Evolutionary conservation across 2,329 filamentous ascomycete species (phyloP), one percentile per base, ranked within the genome.

Genomic region (Torrubiellomyces zombiae): DNA sequence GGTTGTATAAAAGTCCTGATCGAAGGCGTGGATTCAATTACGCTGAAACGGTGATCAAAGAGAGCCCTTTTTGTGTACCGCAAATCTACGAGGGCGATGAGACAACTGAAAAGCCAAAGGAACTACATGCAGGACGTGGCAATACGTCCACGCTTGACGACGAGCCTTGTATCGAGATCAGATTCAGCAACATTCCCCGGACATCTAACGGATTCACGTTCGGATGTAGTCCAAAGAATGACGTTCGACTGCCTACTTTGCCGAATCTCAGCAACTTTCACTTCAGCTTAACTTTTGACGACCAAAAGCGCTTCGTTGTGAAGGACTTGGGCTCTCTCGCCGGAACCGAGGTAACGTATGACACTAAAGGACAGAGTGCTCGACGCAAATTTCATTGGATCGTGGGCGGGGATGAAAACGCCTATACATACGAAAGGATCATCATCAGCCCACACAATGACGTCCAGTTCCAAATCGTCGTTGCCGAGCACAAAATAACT

Each of bases 301-400:
- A 32, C 3, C 11, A n/a, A 4, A 28, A 24, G 3, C 28, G 33
- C 7, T 30, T 28, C 12, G 27, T 38, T 18, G 28, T 42, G 11
- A 32, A 32, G 20, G 40, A 43, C 29, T 25, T 32, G 25, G 18
- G 14, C 8, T 44, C 39, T 23, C 4, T 16, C 3, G 5, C 3
- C 6, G 40, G 39, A 16, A 42, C 37, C n/a, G 18, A 38, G 23
- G 40, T 42, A 21, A 40, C 34, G 5, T 43, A 42, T 21, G 23
- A 33, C 19, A 13, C 20, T 1, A 12, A 32, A 20, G 38, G 34
- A 6, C 2, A 28, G 4, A 38, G 37, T 12, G 16, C 3, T 5
- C 37, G 39, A 14, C 29, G 32, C 7, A 15, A 27, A 6, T 42
- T 42, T 22, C 19, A 24, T 13, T 43, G 39, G 39, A 39, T 42